phyloP scores from a whole-genome alignment of 805 yeast species.

The Nakazawaea molendinolei region DNA sequence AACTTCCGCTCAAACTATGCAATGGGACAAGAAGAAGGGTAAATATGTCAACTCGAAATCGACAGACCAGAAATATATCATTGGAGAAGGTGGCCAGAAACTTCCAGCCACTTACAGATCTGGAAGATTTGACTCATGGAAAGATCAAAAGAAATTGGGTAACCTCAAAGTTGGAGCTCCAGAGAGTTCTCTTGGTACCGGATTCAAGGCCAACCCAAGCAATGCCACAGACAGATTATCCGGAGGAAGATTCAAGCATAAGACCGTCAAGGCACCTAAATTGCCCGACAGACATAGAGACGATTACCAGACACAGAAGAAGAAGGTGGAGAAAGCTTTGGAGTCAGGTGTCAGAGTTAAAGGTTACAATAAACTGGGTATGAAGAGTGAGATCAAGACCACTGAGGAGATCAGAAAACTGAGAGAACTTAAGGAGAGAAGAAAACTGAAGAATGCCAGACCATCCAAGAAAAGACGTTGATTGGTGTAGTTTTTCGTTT shows the following conservation, averaged over 20 bases:
- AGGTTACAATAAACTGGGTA: conserved; percentile 49
- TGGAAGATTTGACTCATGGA: conserved; percentile 93
- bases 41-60: conserved; percentile 79
- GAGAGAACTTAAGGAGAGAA: conserved; percentile 62
- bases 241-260: conserved; percentile 63
- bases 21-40: conserved; percentile 93
- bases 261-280: conserved; percentile 71
- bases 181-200: conserved; percentile 30
- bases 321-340: conserved; percentile 72
- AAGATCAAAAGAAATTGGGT: conserved; percentile 54
- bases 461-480: conserved; percentile 40
- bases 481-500: too few species aligned
- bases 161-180: conserved; percentile 47
- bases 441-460: conserved; percentile 80
- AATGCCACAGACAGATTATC: conserved; percentile 20
- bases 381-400: conserved; percentile 51
- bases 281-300: conserved; percentile 89
- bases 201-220: conserved; percentile 27
- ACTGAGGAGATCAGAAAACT: conserved; percentile 75
- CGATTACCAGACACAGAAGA: conserved; percentile 75
- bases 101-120: conserved; percentile 88
- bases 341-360: conserved; percentile 69
- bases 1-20: conserved; percentile 58
- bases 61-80: conserved; percentile 77
- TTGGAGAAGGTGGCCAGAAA: conserved; percentile 90